Base-by-base conservation (phyloP, 1,284 basidiomycete genomes). In the Boletellus deceptivus region DNA sequence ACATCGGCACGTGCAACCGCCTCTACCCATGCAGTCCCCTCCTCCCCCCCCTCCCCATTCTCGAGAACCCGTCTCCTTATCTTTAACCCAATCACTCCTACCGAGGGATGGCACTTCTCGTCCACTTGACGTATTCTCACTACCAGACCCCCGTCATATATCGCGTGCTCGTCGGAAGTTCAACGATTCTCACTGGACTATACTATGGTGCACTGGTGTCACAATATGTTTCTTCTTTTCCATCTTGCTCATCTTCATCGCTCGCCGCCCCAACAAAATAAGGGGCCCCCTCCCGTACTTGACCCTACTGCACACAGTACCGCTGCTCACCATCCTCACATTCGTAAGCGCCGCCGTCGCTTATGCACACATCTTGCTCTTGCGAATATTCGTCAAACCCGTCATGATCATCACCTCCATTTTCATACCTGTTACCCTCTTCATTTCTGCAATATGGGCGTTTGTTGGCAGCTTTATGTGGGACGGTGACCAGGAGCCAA, bases 381-480 rank as follows among this genome's bases (percentile, higher is more conserved):
- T 94, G 47, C 81, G 84, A 50, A 77, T 89, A 55, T 91, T 91
- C 50, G 87, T 91, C 47, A 82, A 86, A 52, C 89, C 91, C 18
- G 90, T 93, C 31, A 84, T 95, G 70, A 71, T 91, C 20, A 82
- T 79, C 4, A 94, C 91, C 0, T 85, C 86, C 2, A 77, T 90
- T 20, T 85, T 87, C 59, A 83, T 94, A 29, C 93, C 93, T 14
- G 81, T 84, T 39, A 87, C 88, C 0, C 75, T 96, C 27, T 82
- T 91, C 59, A 74, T 93, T 41, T 91, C 88, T 45, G 85, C 91
- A 16, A 70, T 92, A 49, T 94, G 91, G 87, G 91, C 91, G 2
- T 91, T 96, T 60, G 79, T 87, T 8, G 93, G 91, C 27, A 93
- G 91, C 63, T 96, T 96, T 61, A 89, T 93, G 76, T 88, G 87